Base-by-base conservation (phyloP, 2,329 filamentous ascomycete genomes). In the Arachnomyces sp. region DNA sequence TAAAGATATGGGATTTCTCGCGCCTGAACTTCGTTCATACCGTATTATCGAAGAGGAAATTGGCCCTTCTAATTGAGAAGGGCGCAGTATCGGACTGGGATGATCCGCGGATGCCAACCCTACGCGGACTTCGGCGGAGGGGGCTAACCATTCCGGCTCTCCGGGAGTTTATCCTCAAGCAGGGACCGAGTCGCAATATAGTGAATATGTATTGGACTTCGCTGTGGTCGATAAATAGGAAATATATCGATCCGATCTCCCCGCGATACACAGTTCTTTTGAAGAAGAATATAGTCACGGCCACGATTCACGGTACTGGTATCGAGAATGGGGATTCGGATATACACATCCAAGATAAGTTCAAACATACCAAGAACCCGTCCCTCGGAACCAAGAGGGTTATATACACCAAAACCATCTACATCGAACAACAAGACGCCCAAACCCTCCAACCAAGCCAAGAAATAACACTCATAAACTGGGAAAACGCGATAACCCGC, bases 241-340 rank as follows among this genome's bases (percentile, higher is more conserved):
- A 82, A 63, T 74, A 80, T 50, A 82, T 86, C 41, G 82, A 86
- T 59, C 81, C 81, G 17, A 36, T 40, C 15, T 50, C 46, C 9
- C 44, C 46, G 4, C 40, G 52, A 39, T 51, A 50, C 37, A 54
- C 52, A 25, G 52, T 50, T 3, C 50, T 56, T 28, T 14, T 18
- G 8, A 46, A 52, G 34, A 39, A 40, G 11, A 47, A 47, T 16
- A 40, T 47, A 15, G 49, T 55, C 12, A 44, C 44, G 9, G 49
- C 46, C 49, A 52, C 47, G 33, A 35, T 89, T 34, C 75, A 68
- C 34, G 83, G 82, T 29, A 39, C 14, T 28, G 34, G 14, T 18
- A 18, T n/a, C n/a, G 14, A 11, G 70, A 75, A 4, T 80, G n/a
- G n/a, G n/a, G n/a, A n/a, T n/a, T n/a, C n/a, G n/a, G n/a, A n/a